Evolutionary conservation across 495 filamentous ascomycete species (phyloP).

Genomic region (Lophiotrema nucula): DNA sequence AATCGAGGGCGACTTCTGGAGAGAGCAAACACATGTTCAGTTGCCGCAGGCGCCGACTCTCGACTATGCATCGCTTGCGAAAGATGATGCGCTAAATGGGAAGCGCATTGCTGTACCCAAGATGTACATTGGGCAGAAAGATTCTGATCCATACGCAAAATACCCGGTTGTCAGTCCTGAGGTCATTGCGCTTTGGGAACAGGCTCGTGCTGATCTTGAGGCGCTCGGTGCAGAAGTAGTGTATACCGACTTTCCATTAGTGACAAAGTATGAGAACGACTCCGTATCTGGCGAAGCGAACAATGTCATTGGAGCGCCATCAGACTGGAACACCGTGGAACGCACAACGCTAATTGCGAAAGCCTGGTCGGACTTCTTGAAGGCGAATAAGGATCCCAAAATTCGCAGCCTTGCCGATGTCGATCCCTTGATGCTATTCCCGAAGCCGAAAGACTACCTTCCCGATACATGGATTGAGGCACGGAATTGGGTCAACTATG

Average conservation of each 20-base stretch:
- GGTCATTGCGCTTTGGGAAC: constrained; percentile 37
- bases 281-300: constrained; percentile 28
- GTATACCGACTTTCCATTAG: constrained; percentile 40
- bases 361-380: constrained; percentile 42
- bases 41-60: too few relatives aligned
- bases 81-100: too few relatives aligned
- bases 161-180: too few relatives aligned
- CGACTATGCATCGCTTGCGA: too few relatives aligned
- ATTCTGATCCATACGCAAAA: too few relatives aligned
- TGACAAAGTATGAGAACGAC: constrained; percentile 39
- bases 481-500: constrained; percentile 35
- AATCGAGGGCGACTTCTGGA: too few relatives aligned
- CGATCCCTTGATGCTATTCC: constrained; percentile 35
- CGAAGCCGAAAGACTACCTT: constrained; percentile 32
- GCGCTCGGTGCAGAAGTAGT: constrained; percentile 38
- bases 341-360: constrained; percentile 37
- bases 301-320: constrained; percentile 32
- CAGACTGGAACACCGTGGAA: constrained; percentile 38
- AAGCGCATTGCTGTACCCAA: too few relatives aligned
- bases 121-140: too few relatives aligned
- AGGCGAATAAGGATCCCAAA: constrained; percentile 27
- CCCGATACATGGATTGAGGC: constrained; percentile 32
- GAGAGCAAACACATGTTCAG: too few relatives aligned
- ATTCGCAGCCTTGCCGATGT: constrained; percentile 23
- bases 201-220: constrained; percentile 32